Evolutionary conservation across 352 stramenopile species (phyloP).

Genomic region (Pythium rishiriense): DNA sequence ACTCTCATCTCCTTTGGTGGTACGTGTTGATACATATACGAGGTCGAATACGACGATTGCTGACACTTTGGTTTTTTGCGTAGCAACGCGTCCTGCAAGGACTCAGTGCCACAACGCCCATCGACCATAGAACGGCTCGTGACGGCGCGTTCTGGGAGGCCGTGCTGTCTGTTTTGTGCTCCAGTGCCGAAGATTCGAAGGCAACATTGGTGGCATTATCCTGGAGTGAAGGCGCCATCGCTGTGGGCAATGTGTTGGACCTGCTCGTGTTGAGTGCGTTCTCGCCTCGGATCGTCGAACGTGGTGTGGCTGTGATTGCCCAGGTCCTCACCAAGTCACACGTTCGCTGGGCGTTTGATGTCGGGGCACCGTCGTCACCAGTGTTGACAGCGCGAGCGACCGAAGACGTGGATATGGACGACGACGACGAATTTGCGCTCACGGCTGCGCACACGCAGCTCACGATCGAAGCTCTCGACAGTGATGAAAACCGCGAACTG

Average conservation of each 20-base stretch:
- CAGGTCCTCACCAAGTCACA: conserved; percentile 16
- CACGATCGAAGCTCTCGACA: not conserved
- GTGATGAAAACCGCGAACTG: not conserved
- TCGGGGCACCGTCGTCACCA: not conserved
- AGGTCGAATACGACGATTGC: not conserved
- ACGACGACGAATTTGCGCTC: conserved; percentile 11
- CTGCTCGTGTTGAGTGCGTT: conserved; percentile 16
- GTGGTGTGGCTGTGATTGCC: conserved; percentile 5
- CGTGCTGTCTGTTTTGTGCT: conserved; percentile 5
- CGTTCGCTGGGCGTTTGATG: conserved; percentile 28
- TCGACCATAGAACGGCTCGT: not conserved
- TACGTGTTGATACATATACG: conserved; percentile 16
- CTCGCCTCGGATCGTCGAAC: not conserved
- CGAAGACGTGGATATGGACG: conserved; percentile 27
- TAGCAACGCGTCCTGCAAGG: conserved; percentile 8
- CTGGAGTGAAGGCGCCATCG: conserved; percentile 19
- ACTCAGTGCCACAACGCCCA: not conserved
- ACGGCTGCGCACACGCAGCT: conserved; percentile 1
- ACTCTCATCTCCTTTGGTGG: conserved; percentile 18
- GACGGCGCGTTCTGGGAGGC: conserved; percentile 12
- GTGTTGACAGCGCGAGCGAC: not conserved
- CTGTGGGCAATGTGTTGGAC: conserved; percentile 26
- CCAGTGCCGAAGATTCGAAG: not conserved
- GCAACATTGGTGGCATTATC: not conserved
- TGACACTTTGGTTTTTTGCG: not conserved